phyloP scores from a whole-genome alignment of 2,329 filamentous ascomycete genomes.

The Scedosporium boydii region DNA sequence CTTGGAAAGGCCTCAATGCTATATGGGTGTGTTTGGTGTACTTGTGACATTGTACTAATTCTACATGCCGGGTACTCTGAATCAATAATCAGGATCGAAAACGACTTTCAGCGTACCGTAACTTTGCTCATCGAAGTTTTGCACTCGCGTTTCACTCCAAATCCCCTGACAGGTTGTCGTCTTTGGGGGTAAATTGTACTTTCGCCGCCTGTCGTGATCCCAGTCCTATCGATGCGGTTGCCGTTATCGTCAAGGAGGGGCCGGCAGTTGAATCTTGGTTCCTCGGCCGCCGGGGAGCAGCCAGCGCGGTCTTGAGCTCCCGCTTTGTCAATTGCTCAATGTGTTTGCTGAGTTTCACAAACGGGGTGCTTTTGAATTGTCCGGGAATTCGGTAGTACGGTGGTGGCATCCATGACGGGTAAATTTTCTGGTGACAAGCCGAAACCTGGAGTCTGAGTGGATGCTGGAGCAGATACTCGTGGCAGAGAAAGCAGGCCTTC shows the following conservation, averaged over 20 bases:
- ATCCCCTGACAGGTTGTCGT: neutral
- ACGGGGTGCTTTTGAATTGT: conserved; percentile 8
- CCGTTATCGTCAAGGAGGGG: conserved; percentile 10
- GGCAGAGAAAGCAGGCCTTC: conserved; percentile 22
- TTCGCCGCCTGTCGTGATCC: neutral
- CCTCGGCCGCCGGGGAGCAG: conserved; percentile 9
- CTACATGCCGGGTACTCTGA: neutral
- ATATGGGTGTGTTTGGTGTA: neutral
- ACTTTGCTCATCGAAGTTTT: neutral
- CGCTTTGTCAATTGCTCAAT: conserved; percentile 2
- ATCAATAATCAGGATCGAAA: neutral
- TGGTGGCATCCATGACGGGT: conserved; percentile 21
- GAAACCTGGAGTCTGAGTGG: conserved; percentile 16
- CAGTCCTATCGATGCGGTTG: neutral
- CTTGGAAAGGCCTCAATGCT: neutral
- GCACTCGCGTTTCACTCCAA: neutral
- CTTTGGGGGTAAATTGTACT: neutral
- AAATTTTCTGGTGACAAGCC: conserved; percentile 22
- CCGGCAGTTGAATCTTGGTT: conserved; percentile 14
- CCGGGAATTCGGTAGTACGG: conserved; percentile 8
- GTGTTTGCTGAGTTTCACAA: conserved; percentile 1
- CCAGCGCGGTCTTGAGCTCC: conserved; percentile 12
- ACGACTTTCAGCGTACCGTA: neutral
- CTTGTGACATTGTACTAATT: neutral
- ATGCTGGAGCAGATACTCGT: conserved; percentile 16